phyloP scores from a whole-genome alignment of 495 filamentous ascomycete species.

The Penicillium herquei region DNA sequence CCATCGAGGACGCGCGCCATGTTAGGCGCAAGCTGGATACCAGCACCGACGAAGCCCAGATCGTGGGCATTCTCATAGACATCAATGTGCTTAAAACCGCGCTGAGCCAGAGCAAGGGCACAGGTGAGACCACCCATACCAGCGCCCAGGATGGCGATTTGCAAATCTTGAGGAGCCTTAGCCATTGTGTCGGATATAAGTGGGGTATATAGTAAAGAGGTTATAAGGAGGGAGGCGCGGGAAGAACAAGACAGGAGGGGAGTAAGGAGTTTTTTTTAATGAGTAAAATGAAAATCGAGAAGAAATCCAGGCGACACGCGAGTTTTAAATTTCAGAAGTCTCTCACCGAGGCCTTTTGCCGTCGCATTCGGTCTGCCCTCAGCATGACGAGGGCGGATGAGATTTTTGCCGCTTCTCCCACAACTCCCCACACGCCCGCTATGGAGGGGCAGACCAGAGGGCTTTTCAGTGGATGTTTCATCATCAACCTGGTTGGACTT shows the following conservation, averaged over 20 bases:
- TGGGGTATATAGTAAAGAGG: background rate
- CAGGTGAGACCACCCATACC: constrained; percentile 77
- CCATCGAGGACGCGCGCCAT: constrained; percentile 72
- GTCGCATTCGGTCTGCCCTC: constrained; percentile 5
- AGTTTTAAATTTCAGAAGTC: constrained; percentile 11
- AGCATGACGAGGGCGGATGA: constrained; percentile 18
- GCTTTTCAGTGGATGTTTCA: constrained; percentile 2
- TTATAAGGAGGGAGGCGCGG: background rate
- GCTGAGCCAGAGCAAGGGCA: constrained; percentile 69
- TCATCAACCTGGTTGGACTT: constrained; percentile 14
- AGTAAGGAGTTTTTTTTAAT: background rate
- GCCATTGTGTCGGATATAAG: constrained; percentile 25
- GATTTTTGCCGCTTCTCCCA: constrained; percentile 29
- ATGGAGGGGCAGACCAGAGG: constrained; percentile 1
- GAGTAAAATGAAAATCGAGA: background rate
- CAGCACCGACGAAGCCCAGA: constrained; percentile 78
- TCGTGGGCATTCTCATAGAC: constrained; percentile 73
- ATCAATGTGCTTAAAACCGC: constrained; percentile 69
- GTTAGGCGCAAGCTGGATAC: constrained; percentile 80
- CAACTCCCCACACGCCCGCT: constrained; percentile 24
- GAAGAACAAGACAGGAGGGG: background rate
- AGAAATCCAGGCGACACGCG: background rate
- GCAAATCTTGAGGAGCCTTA: constrained; percentile 37
- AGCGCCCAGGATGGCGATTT: constrained; percentile 45
- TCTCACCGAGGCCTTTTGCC: constrained; percentile 16